Evolutionary conservation across 2,329 filamentous ascomycete species (phyloP).

Genomic region (Chalara sp.): DNA sequence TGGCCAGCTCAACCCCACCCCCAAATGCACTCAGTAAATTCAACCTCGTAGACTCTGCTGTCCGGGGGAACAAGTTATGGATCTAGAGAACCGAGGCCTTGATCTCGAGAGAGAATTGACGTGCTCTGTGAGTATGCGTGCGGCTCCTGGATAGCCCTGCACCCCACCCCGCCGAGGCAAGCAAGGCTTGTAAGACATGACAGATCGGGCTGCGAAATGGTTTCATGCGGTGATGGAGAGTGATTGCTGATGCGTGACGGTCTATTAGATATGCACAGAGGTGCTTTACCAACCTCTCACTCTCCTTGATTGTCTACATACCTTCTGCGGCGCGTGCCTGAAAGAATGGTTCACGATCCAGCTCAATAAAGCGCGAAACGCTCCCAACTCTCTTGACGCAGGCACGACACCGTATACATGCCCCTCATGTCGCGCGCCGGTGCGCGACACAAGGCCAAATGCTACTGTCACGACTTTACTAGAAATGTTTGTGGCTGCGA

Average conservation of each 20-base stretch:
- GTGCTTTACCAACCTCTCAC: slow-evolving; percentile 86
- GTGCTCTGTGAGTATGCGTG: slow-evolving; percentile 68
- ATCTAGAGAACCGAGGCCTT: slow-evolving; percentile 43
- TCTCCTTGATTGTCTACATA: slow-evolving; percentile 88
- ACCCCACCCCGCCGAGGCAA: slow-evolving; percentile 1
- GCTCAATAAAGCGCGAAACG: slow-evolving; percentile 20
- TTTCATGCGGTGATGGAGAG: not conserved
- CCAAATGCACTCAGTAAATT: too few relatives aligned
- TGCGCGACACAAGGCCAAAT: slow-evolving; percentile 84
- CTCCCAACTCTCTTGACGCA: slow-evolving; percentile 16
- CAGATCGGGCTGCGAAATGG: not conserved
- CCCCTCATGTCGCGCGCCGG: slow-evolving; percentile 81
- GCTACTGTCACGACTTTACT: slow-evolving; percentile 83
- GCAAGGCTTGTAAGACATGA: slow-evolving; percentile 9
- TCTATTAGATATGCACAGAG: slow-evolving; percentile 83
- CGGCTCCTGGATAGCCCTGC: not conserved
- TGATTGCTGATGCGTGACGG: not conserved
- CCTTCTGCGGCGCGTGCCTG: slow-evolving; percentile 89
- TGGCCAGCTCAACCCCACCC: too few relatives aligned
- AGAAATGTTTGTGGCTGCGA: slow-evolving; percentile 77
- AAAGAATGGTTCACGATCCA: slow-evolving; percentile 95
- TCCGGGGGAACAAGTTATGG: slow-evolving; percentile 33
- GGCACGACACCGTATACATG: slow-evolving; percentile 62
- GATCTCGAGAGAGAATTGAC: slow-evolving; percentile 91
- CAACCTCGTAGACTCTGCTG: too few relatives aligned